phyloP scores from a whole-genome alignment of 2,329 filamentous ascomycete genomes.

The Hansfordia pulvinata region DNA sequence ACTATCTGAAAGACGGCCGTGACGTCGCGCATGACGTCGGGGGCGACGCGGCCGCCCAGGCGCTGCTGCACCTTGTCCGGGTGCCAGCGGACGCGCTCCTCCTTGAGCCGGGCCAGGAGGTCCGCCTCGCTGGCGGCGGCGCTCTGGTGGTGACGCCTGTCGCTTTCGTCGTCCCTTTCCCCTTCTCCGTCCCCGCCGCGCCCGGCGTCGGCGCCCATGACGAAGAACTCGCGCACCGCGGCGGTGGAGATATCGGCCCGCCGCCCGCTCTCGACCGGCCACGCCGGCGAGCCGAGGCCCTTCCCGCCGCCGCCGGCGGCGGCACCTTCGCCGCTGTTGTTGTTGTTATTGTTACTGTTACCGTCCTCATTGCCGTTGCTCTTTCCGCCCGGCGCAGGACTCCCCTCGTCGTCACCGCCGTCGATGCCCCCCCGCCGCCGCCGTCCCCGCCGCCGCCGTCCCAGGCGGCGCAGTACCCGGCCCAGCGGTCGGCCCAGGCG shows the following conservation, averaged over 20 bases:
- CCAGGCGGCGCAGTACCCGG: constrained; percentile 44
- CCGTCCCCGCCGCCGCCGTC: constrained; percentile 20
- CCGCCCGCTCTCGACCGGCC: constrained; percentile 57
- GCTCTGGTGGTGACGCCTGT: no score
- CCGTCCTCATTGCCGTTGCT: background rate
- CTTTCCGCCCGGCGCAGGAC: no score
- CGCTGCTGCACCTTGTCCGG: constrained; percentile 95
- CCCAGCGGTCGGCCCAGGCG: constrained; percentile 47
- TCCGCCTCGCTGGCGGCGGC: constrained; percentile 28
- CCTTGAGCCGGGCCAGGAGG: constrained; percentile 48
- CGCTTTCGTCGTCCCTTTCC: no score
- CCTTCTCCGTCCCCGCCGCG: no score
- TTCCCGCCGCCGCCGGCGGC: no score
- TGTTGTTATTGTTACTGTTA: background rate
- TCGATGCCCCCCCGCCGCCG: constrained; percentile 4
- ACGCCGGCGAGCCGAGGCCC: constrained; percentile 36
- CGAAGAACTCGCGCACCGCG: constrained; percentile 57
- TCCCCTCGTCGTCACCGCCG: no score
- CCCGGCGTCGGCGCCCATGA: constrained; percentile 28
- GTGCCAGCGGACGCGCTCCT: constrained; percentile 88
- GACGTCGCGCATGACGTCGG: constrained; percentile 60
- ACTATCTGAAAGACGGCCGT: constrained; percentile 88
- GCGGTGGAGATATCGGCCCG: constrained; percentile 40
- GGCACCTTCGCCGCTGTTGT: background rate
- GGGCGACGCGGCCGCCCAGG: constrained; percentile 60